Percentiles rank a stretch among this genome's conserved stretches.
These are phyloP conservation scores for Mycena alexandri DNA, from an alignment of 768 basidiomycete genomes.

Conservation along the genomic window DNA sequence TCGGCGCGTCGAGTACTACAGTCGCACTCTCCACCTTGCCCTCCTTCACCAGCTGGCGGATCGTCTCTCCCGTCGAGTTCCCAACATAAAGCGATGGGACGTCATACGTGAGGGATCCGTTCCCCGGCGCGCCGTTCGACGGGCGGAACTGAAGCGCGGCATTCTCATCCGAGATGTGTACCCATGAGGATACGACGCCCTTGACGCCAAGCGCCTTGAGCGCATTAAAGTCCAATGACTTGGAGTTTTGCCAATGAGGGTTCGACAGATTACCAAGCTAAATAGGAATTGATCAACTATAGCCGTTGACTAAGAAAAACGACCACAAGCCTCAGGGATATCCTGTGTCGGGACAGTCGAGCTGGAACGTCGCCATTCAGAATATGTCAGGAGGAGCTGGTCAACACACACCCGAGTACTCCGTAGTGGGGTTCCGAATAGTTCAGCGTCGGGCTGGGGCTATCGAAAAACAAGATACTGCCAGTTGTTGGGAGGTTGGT, in stretches of 20 bases:
- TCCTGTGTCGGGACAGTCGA: conserved; percentile 40
- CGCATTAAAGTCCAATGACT: conserved; percentile 43
- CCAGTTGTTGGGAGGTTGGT: conserved; percentile 35
- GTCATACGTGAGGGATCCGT: conserved; percentile 41
- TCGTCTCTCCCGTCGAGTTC: conserved; percentile 45
- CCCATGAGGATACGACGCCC: conserved; percentile 47
- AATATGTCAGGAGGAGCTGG: not conserved
- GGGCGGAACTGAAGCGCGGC: conserved; percentile 48
- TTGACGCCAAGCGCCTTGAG: conserved; percentile 40
- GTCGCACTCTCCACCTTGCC: conserved; percentile 43
- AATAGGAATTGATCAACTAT: not conserved
- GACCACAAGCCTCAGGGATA: conserved; percentile 42
- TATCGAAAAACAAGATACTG: conserved; percentile 48
- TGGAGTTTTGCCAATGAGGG: conserved; percentile 48
- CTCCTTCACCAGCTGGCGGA: conserved; percentile 39
- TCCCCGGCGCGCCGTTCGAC: conserved; percentile 41
- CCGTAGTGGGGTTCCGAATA: conserved; percentile 45
- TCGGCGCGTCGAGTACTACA: conserved; percentile 48
- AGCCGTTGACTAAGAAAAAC: not conserved
- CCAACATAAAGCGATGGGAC: conserved; percentile 48
- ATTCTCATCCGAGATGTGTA: conserved; percentile 45
- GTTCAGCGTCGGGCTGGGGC: conserved; percentile 48
- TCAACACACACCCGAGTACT: conserved; percentile 42
- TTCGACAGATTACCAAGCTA: conserved; percentile 48
- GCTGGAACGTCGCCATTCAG: conserved; percentile 19